Base-by-base conservation (phyloP, 2,329 filamentous ascomycete species). In the Exophiala lecanii-corni region DNA sequence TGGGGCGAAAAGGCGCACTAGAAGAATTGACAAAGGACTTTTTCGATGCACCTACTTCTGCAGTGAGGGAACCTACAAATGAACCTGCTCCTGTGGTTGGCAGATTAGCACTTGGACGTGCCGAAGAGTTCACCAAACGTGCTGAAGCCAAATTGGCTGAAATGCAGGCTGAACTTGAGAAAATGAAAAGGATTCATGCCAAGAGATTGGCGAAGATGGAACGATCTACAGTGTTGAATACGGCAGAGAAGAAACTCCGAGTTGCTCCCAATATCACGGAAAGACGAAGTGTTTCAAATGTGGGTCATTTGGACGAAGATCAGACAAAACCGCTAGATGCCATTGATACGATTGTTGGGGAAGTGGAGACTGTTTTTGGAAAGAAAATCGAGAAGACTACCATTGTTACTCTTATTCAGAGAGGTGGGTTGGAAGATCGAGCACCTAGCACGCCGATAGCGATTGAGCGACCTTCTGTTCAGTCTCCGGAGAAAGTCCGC, bases 1-100 rank as follows among this genome's bases (percentile, higher is more conserved):
- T 97, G 7, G 92, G 92, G 3, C 75, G 85, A 38, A 86, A 82
- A 64, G 92, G 92, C 26, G 85, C 89, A 63, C 73, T 98, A 15
- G 81, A 86, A 17, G 74, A 78, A 0, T 69, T 97, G 41, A 97
- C 92, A 0, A 82, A 86, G 25, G 89, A 86, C 4, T 86, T 96
- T 43, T 88, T 96, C 43, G 81, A 92, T 45, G 71, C 76, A 2
- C 75, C 76, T 4, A 57, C 62, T 48, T 65, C 50, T 57, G 61
- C 28, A 45, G 55, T 30, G 43, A 56, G 33, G 45, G 37, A 47
- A 45, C 23, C 47, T 46, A 48, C 47, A 18, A 59, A 62, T 31
- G 56, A 54, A 3, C 56, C 62, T 28, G 52, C 61, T n/a, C 53
- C 57, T 4, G 58, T 62, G 25, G 73, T 79, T 10, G 78, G 79